These are phyloP conservation scores for Endoconidiophora polonica DNA, from an alignment of 2,329 filamentous ascomycete species.

Conservation along the genomic window DNA sequence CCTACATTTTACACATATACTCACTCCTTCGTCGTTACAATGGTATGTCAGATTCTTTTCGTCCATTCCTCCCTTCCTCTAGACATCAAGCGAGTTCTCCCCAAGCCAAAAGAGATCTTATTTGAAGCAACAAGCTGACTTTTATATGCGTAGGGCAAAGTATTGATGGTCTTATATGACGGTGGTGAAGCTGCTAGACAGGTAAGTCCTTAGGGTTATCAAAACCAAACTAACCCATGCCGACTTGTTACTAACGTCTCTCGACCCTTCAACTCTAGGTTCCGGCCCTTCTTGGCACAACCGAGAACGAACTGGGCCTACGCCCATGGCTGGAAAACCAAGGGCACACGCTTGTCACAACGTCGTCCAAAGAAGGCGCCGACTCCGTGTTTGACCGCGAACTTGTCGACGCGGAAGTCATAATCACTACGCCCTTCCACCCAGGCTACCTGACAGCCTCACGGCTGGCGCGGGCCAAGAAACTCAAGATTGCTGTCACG, in stretches of 20 bases:
- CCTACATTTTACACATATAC: background rate
- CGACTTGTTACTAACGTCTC: background rate
- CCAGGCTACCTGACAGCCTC: slow-evolving; percentile 94
- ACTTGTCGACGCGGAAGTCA: slow-evolving; percentile 90
- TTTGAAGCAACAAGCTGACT: background rate
- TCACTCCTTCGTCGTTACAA: background rate
- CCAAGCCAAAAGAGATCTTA: too few species aligned
- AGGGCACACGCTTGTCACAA: slow-evolving; percentile 92
- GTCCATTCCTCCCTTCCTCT: too few species aligned
- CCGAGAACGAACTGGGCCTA: slow-evolving; percentile 94
- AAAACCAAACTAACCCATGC: background rate
- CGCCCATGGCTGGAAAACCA: slow-evolving; percentile 95
- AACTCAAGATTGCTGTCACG: slow-evolving; percentile 92
- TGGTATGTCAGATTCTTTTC: background rate
- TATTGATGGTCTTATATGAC: slow-evolving; percentile 88
- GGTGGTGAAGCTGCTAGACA: slow-evolving; percentile 76
- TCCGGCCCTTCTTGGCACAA: slow-evolving; percentile 79
- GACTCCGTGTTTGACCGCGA: slow-evolving; percentile 89
- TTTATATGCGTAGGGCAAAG: slow-evolving; percentile 57
- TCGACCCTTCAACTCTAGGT: slow-evolving; percentile 27
- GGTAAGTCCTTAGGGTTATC: slow-evolving; percentile 30
- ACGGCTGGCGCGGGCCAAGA: slow-evolving; percentile 95
- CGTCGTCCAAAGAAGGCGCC: slow-evolving; percentile 92
- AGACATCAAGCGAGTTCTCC: too few species aligned
- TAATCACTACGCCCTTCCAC: slow-evolving; percentile 99